Evolutionary conservation across 75 land plant genomes (phyloP).

Genomic region (Cupressus sempervirens): DNA sequence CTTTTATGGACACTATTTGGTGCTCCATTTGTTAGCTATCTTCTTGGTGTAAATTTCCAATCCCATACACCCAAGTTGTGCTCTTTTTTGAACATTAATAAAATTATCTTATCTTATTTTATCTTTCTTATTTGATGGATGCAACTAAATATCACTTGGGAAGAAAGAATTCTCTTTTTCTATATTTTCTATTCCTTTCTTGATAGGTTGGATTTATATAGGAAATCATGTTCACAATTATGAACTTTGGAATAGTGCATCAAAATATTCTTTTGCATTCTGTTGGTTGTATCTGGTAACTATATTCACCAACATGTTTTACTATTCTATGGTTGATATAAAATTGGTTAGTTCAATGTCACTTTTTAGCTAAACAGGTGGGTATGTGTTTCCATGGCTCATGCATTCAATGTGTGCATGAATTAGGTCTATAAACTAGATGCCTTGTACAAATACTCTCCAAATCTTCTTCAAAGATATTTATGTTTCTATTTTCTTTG

Average conservation of each 20-base stretch:
- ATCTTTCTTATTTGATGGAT: too few species aligned
- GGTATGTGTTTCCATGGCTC: neutral
- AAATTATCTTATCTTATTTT: too few species aligned
- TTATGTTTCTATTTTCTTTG: too few species aligned
- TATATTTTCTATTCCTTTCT: neutral
- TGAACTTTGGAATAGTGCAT: neutral
- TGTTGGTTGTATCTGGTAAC: neutral
- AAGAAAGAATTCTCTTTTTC: neutral
- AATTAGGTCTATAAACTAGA: neutral
- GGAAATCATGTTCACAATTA: neutral
- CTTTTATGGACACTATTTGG: too few species aligned
- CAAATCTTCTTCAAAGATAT: too few species aligned
- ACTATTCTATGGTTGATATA: neutral
- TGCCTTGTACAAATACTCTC: too few species aligned
- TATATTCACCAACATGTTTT: neutral
- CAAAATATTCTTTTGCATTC: neutral
- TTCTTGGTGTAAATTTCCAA: too few species aligned
- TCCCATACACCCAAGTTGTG: too few species aligned
- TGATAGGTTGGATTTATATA: neutral
- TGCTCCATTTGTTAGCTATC: too few species aligned
- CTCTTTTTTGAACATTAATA: too few species aligned
- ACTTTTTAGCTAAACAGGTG: neutral
- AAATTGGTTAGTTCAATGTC: neutral
- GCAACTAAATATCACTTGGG: neutral
- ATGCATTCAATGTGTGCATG: neutral